Base-by-base conservation (phyloP, 1,284 basidiomycete genomes). In the Leucoagaricus sp. region DNA sequence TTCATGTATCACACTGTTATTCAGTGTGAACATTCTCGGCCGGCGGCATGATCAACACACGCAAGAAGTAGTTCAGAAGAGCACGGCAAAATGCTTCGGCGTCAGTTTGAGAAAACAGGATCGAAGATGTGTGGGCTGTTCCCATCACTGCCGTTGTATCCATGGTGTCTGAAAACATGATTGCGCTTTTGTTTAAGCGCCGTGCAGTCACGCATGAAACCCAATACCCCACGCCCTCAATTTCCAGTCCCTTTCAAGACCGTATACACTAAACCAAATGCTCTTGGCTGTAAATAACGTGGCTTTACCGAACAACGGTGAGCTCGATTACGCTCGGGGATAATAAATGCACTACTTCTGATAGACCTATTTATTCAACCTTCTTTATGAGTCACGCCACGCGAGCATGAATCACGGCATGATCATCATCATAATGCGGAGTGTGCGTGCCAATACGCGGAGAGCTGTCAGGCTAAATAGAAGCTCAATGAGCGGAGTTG, bases 121-220 rank as follows among this genome's bases (percentile, higher is more conserved):
- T 15, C 36, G 13, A 38, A 5, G 36, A 28, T 46, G 23, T n/a
- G 44, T 46, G 44, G 26, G 23, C 44, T 46, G 44, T 46, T 46
- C 44, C 44, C 44, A 28, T 46, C 44, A 25, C 44, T 29, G 44
- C 44, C 12, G 44, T 42, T 42, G 41, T 42, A 42, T n/a, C 41
- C 21, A 42, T 42, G 41, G 41, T 7, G 41, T 42, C 17, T 41
- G 38, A 19, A 13, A 41, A 12, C n/a, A n/a, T 10, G 5, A 6
- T 12, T 41, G 17, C 17, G 38, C 5, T 40, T 17, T 9, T 40
- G n/a, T n/a, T n/a, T n/a, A n/a, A 6, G 31, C 31, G 31, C 31
- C 31, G 31, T 33, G 31, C 12, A 33, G 31, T 33, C 31, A 33
- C n/a, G n/a, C n/a, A n/a, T n/a, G n/a, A n/a, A n/a, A n/a, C n/a